Conservation (phyloP, 2,329 filamentous ascomycete species). For the Cladosporium oxysporum region DNA sequence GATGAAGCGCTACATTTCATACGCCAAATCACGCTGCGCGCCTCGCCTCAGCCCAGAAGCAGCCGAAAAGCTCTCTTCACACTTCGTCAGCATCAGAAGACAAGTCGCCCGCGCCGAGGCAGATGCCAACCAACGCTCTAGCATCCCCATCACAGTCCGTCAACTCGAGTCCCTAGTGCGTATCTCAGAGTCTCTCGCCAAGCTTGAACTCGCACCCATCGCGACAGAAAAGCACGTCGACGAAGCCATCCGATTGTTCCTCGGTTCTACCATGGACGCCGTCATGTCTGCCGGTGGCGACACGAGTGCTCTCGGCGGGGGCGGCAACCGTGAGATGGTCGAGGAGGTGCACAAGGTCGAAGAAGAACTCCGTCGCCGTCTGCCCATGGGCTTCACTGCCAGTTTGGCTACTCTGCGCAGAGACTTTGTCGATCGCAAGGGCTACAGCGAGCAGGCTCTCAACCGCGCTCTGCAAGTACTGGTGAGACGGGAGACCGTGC, state of each 20-base stretch:
- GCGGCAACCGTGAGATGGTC: constrained; percentile 81
- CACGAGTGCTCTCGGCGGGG: constrained; percentile 77
- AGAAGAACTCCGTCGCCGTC: constrained; percentile 75
- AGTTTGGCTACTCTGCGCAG: constrained; percentile 80
- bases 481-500: constrained; percentile 82
- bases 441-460: constrained; percentile 83
- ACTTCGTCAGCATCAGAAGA: constrained; percentile 93
- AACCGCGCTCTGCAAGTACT: constrained; percentile 83
- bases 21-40: constrained; percentile 94
- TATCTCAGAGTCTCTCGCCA: constrained; percentile 94
- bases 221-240: constrained; percentile 92
- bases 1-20: constrained; percentile 96
- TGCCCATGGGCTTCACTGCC: constrained; percentile 95
- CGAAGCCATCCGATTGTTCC: constrained; percentile 93
- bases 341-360: constrained; percentile 87
- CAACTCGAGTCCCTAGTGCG: constrained; percentile 96
- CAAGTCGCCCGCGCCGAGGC: constrained; percentile 91
- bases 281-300: constrained; percentile 53
- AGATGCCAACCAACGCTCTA: constrained; percentile 84
- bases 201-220: constrained; percentile 80
- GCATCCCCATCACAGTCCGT: constrained; percentile 95
- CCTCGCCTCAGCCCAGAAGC: constrained; percentile 88
- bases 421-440: constrained; percentile 90
- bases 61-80: constrained; percentile 91
- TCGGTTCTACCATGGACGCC: constrained; percentile 96